Percentiles rank a stretch among this genome's conserved stretches.
phyloP scores from a whole-genome alignment of 345 rosid species.

The Erodium maritimum region DNA sequence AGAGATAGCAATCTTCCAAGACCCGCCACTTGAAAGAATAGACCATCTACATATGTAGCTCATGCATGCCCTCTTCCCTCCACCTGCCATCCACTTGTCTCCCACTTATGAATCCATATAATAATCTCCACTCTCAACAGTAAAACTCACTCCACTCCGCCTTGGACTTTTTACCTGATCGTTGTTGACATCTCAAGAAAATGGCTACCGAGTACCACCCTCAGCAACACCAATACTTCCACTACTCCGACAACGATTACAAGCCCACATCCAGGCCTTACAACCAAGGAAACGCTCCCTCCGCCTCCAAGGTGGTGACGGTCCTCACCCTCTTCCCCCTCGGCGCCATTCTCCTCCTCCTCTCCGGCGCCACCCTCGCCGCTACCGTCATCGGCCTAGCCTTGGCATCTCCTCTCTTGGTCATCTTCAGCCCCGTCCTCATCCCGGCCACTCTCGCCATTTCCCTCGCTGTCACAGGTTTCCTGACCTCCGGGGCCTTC shows the following conservation, averaged over 20 bases:
- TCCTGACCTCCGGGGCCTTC: constrained; percentile 71
- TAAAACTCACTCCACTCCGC: background rate
- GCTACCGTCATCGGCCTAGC: constrained; percentile 68
- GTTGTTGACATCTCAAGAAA: background rate
- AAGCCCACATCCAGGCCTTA: no score
- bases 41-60: background rate
- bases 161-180: no score
- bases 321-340: constrained; percentile 65
- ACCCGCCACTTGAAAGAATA: no score
- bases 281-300: no score
- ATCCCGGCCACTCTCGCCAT: constrained; percentile 57
- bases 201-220: background rate
- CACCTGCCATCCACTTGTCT: background rate
- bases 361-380: constrained; percentile 54
- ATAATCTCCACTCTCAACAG: background rate
- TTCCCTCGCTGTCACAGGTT: constrained; percentile 43
- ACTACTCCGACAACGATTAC: background rate
- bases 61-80: background rate
- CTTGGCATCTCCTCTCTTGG: constrained; percentile 66
- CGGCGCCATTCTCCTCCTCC: constrained; percentile 64
- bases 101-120: no score
- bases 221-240: background rate
- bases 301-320: constrained; percentile 54
- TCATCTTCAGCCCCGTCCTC: constrained; percentile 76
- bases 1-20: no score